Evolutionary conservation across 352 stramenopile species (phyloP).

Genomic region (Phytopythium montanum): DNA sequence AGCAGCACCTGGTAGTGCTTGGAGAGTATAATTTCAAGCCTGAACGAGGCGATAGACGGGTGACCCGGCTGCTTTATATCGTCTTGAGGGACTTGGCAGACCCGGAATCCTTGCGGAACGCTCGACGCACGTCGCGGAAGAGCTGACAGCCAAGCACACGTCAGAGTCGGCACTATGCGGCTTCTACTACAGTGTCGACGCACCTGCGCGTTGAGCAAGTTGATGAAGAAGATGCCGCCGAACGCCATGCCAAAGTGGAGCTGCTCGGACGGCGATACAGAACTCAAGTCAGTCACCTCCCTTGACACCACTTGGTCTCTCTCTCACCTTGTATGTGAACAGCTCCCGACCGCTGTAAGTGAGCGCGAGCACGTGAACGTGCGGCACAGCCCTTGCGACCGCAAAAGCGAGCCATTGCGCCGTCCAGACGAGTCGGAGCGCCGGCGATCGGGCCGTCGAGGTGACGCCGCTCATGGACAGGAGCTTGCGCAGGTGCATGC

Average conservation of each 20-base stretch:
- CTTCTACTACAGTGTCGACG: not conserved
- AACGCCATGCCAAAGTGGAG: slow-evolving; percentile 74
- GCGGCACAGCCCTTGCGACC: slow-evolving; percentile 37
- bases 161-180: not conserved
- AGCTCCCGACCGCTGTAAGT: slow-evolving; percentile 35
- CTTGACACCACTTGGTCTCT: not conserved
- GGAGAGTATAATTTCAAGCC: not conserved
- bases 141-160: slow-evolving; percentile 24
- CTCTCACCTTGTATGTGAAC: slow-evolving; percentile 42
- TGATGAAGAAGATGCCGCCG: slow-evolving; percentile 70
- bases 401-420: slow-evolving; percentile 58
- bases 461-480: slow-evolving; percentile 58
- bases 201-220: slow-evolving; percentile 60
- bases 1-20: not conserved
- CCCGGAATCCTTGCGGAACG: slow-evolving; percentile 42
- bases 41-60: not conserved
- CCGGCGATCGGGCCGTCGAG: slow-evolving; percentile 18
- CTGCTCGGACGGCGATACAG: slow-evolving; percentile 12
- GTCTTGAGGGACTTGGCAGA: not conserved
- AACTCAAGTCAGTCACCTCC: not conserved
- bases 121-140: slow-evolving; percentile 50
- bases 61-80: not conserved
- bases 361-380: slow-evolving; percentile 37
- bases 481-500: slow-evolving; percentile 76
- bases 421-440: slow-evolving; percentile 43